A percentile compares a stretch with the other conserved stretches of the same genome.
phyloP scores from a whole-genome alignment of 257 asterid genomes.

The Ehretia macrophylla region DNA sequence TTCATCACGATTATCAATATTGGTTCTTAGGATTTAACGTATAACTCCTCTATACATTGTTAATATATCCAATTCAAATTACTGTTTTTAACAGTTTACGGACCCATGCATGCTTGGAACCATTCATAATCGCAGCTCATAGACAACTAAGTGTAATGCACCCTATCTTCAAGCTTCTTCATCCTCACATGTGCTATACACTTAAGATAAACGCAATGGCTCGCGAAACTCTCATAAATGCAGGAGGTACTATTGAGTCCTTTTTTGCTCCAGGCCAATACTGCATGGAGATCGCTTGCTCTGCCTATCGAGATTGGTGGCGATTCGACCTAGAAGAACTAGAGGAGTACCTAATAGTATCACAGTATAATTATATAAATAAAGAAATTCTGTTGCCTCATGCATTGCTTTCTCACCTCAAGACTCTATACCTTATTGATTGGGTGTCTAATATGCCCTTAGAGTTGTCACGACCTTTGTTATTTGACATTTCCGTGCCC shows the following conservation, averaged over 20 bases:
- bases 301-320: constrained; percentile 22
- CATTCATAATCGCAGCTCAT: constrained; percentile 17
- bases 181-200: constrained; percentile 20
- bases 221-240: constrained; percentile 10
- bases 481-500: too few relatives aligned
- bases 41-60: too few relatives aligned
- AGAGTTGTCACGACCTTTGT: too few relatives aligned
- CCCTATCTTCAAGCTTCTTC: constrained; percentile 20
- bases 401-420: too few relatives aligned
- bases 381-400: too few relatives aligned
- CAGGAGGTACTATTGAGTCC: constrained; percentile 4
- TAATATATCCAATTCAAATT: background rate
- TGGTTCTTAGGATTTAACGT: too few relatives aligned
- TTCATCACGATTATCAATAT: too few relatives aligned
- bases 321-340: constrained; percentile 17
- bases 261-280: constrained; percentile 9
- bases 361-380: too few relatives aligned
- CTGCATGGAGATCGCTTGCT: constrained; percentile 11
- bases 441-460: too few relatives aligned
- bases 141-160: constrained; percentile 19
- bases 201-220: constrained; percentile 10
- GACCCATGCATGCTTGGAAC: constrained; percentile 22
- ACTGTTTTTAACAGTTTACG: constrained; percentile 5
- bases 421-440: too few relatives aligned
- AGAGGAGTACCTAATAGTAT: too few relatives aligned